Evolutionary conservation across 2,329 filamentous ascomycete species (phyloP).

Genomic region (Niveomyces coronatus): DNA sequence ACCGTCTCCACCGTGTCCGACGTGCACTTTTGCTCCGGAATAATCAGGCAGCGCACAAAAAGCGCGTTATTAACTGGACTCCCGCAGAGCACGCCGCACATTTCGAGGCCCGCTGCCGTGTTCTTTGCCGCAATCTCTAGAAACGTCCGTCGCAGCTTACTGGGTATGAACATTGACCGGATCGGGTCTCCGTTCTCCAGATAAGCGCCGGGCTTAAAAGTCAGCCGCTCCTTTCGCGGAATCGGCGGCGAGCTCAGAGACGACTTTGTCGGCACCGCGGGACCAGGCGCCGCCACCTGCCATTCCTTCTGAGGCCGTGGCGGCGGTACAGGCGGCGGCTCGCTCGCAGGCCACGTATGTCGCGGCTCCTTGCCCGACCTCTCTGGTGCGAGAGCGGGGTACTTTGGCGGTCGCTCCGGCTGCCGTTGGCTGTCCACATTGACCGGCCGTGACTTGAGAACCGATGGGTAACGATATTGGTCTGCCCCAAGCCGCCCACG

Average conservation of each 20-base stretch:
- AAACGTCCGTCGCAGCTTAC: slow-evolving; percentile 62
- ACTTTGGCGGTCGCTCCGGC: slow-evolving; percentile 16
- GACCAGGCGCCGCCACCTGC: too few relatives aligned
- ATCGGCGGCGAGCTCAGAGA: slow-evolving; percentile 14
- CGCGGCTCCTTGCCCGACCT: slow-evolving; percentile 22
- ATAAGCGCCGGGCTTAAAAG: slow-evolving; percentile 65
- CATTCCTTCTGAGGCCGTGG: slow-evolving; percentile 7
- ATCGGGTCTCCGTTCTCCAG: slow-evolving; percentile 83
- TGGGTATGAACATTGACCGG: slow-evolving; percentile 78
- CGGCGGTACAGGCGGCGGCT: slow-evolving; percentile 7
- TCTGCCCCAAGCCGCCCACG: slow-evolving; percentile 16
- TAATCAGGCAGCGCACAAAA: slow-evolving; percentile 79
- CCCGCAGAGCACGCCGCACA: slow-evolving; percentile 88
- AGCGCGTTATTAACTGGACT: slow-evolving; percentile 86
- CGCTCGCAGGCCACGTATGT: slow-evolving; percentile 1
- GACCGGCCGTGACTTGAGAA: slow-evolving; percentile 40
- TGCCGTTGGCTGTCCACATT: slow-evolving; percentile 26
- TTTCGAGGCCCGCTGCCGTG: slow-evolving; percentile 75
- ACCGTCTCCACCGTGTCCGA: slow-evolving; percentile 91
- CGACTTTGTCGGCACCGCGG: slow-evolving; percentile 3
- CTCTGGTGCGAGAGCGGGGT: slow-evolving; percentile 15
- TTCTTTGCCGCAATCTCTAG: slow-evolving; percentile 65
- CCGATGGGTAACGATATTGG: slow-evolving; percentile 46
- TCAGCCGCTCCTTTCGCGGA: slow-evolving; percentile 50
- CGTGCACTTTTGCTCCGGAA: slow-evolving; percentile 83